Evolutionary conservation across 1,284 basidiomycete species (phyloP).

Genomic region (Tausonia pullulans): DNA sequence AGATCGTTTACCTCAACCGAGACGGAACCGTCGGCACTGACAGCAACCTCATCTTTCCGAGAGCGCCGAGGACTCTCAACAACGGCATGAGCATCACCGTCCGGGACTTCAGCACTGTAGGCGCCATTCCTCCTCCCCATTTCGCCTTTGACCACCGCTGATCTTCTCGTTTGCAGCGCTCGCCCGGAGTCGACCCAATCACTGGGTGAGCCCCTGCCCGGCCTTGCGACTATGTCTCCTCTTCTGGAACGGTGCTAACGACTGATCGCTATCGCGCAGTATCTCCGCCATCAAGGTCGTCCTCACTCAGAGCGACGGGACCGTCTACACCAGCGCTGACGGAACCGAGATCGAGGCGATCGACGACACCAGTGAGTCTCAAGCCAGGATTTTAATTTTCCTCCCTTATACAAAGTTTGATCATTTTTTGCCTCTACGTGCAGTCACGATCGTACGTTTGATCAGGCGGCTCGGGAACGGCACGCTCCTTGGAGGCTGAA

Average conservation of each 20-base stretch:
- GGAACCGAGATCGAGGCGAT: constrained; percentile 8
- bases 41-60: background rate
- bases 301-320: constrained; percentile 16
- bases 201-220: constrained; percentile 4
- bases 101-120: constrained; percentile 6
- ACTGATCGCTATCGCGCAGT: background rate
- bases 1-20: constrained; percentile 14
- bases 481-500: too few species aligned
- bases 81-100: constrained; percentile 16
- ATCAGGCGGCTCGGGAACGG: too few species aligned
- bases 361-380: too few species aligned
- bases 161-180: background rate
- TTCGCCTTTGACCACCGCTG: background rate
- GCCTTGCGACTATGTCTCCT: background rate
- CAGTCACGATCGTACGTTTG: too few species aligned
- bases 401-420: too few species aligned
- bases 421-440: too few species aligned
- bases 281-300: constrained; percentile 7
- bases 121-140: background rate
- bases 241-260: background rate
- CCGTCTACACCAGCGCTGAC: constrained; percentile 11
- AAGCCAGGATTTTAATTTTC: constrained; percentile 15
- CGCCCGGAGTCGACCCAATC: background rate
- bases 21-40: constrained; percentile 14
- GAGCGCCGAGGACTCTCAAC: constrained; percentile 6